These are phyloP conservation scores for Thermothelomyces thermophilus DNA, from an alignment of 2,329 filamentous ascomycete genomes.

Conservation along the genomic window DNA sequence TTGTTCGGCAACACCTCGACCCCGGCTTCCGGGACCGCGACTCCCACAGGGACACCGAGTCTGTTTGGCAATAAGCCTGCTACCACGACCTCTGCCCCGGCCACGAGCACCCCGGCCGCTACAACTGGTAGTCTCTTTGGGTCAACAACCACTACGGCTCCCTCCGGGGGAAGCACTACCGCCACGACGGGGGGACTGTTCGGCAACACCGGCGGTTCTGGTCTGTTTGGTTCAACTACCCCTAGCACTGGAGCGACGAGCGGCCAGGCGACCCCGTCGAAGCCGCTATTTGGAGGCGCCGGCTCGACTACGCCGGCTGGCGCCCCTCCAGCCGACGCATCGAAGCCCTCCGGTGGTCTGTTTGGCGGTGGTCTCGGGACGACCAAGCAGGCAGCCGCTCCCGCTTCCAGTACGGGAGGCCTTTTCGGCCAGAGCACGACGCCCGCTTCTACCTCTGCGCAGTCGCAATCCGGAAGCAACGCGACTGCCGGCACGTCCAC, in stretches of 20 bases:
- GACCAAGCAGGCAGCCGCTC: constrained; percentile 26
- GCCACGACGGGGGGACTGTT: constrained; percentile 19
- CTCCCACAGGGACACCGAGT: constrained; percentile 2
- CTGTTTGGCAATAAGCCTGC: constrained; percentile 17
- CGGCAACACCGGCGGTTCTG: constrained; percentile 18
- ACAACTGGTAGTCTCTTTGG: constrained; percentile 19
- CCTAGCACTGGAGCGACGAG: constrained; percentile 7
- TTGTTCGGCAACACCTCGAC: constrained; percentile 18
- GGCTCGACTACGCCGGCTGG: constrained; percentile 51
- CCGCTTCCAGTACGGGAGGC: constrained; percentile 14
- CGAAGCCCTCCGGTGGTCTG: constrained; percentile 26
- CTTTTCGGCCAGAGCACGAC: constrained; percentile 16
- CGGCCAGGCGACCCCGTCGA: constrained; percentile 38
- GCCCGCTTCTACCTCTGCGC: constrained; percentile 7
- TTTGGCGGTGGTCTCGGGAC: constrained; percentile 10
- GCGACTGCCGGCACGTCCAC: constrained; percentile 6
- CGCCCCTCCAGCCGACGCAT: constrained; percentile 39
- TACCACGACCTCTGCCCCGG: constrained; percentile 16
- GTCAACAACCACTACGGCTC: constrained; percentile 2
- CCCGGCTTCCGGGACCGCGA: constrained; percentile 14
- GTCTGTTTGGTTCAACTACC: constrained; percentile 1
- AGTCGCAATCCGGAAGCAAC: not conserved
- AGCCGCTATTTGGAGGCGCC: constrained; percentile 39
- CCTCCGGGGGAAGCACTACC: constrained; percentile 1
- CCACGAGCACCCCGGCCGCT: constrained; percentile 13